Evolutionary conservation across 2,329 filamentous ascomycete species (phyloP), one percentile per base, ranked within the genome.

Genomic region (Diaporthe nobilis): DNA sequence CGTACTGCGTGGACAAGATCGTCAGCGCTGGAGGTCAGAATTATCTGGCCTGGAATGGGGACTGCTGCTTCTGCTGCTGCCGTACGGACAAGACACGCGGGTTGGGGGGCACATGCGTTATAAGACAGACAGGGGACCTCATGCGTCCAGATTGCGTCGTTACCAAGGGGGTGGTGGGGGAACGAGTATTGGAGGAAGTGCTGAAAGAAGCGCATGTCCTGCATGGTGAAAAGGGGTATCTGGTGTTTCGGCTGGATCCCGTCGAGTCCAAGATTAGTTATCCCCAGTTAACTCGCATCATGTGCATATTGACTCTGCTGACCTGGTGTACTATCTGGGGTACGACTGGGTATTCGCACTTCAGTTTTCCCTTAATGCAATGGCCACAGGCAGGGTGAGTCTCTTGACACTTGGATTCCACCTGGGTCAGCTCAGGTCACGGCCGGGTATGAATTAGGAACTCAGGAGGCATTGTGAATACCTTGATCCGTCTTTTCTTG

Each of bases 131-230:
- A 90, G 0, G 92, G 92, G 13, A 94, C 89, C 75, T 92, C 88
- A 37, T 92, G 91, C 9, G 90, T 90, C 93, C 93, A 94, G 20
- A 93, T 86, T 10, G 88, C 85, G 77, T 94, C 91, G 77, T 92
- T 91, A 55, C 91, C 92, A 25, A 93, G 83, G 0, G 92, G 92
- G 34, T 93, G 87, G 81, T 92, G 89, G 3, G 92, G 92, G 79
- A 91, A 91, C 78, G 90, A 92, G 49, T 87, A 86, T 39, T 89
- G 83, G 22, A 93, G 83, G 78, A 93, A 93, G 81, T 93, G 91
- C 81, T 93, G 92, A 79, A 93, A 93, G 81, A 93, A 89, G 51
- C 91, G 89, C 91, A 94, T 92, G 79, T 93, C 92, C 68, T 90
- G 88, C 74, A 92, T 79, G 71, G 86, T 91, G 80, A 92, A 92